Evolutionary conservation across 2,329 filamentous ascomycete genomes (phyloP).

Genomic region (Alternaria panax): DNA sequence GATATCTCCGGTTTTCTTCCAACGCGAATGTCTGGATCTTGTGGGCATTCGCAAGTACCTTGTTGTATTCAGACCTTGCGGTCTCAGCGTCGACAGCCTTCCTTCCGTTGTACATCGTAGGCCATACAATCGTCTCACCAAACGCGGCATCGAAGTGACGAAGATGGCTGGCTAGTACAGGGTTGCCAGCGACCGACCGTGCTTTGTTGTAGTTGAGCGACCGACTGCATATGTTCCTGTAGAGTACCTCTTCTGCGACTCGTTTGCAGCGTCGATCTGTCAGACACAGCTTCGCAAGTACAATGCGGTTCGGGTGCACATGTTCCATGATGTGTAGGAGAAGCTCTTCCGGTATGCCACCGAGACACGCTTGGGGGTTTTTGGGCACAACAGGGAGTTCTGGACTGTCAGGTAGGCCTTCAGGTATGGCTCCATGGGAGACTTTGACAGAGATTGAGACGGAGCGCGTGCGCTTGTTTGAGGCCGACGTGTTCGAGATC

Average conservation of each 20-base stretch:
- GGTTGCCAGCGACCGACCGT: background rate
- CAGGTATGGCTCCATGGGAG: background rate
- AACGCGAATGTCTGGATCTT: background rate
- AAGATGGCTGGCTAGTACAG: background rate
- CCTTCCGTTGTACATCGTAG: background rate
- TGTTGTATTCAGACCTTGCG: background rate
- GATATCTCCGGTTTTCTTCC: background rate
- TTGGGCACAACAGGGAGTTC: background rate
- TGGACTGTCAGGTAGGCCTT: background rate
- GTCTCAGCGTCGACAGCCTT: rapidly evolving
- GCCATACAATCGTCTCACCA: background rate
- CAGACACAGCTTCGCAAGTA: slow-evolving; percentile 6
- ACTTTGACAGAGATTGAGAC: background rate
- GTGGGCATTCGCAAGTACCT: background rate
- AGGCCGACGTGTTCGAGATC: background rate
- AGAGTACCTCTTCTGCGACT: slow-evolving; percentile 7
- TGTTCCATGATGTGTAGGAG: background rate
- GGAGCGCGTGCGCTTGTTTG: background rate
- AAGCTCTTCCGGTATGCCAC: slow-evolving; percentile 13
- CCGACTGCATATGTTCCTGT: background rate
- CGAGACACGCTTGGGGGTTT: slow-evolving; percentile 10
- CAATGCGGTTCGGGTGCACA: background rate
- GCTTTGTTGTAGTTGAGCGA: background rate
- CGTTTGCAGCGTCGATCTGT: slow-evolving; percentile 11
- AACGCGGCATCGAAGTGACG: background rate